Percentiles rank a stretch among this genome's conserved stretches.
Conservation (phyloP, 2,329 filamentous ascomycete genomes). For the Apiospora koreana region DNA sequence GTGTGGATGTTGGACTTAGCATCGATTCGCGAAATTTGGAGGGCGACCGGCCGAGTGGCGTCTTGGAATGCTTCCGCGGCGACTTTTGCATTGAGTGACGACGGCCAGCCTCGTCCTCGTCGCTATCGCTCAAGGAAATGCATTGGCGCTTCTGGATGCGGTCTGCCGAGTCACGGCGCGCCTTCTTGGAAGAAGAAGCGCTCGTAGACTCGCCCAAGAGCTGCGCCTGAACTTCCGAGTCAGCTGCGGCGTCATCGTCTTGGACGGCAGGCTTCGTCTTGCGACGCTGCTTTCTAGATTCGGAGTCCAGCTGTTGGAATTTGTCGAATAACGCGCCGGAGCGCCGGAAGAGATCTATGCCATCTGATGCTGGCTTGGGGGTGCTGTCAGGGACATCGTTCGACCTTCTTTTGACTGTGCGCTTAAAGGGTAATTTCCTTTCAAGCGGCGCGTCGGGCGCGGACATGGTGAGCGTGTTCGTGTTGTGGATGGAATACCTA, state of each 20-base stretch:
- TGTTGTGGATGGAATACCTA: background rate
- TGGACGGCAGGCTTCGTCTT: constrained; percentile 22
- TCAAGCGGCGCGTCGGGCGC: constrained; percentile 27
- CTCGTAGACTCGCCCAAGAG: background rate
- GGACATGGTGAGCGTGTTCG: constrained; percentile 73
- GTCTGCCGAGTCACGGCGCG: background rate
- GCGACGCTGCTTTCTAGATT: constrained; percentile 24
- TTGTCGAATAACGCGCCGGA: constrained; percentile 53
- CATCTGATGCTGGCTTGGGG: constrained; percentile 28
- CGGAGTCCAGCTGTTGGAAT: constrained; percentile 23
- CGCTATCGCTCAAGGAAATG: background rate
- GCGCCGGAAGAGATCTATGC: constrained; percentile 51
- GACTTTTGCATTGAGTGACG: background rate
- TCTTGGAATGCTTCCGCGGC: background rate
- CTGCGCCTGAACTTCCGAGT: background rate
- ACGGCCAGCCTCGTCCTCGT: background rate
- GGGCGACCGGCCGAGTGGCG: background rate
- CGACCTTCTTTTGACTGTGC: constrained; percentile 42
- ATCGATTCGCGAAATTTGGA: constrained; percentile 5
- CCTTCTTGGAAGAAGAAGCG: background rate
- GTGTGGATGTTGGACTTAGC: background rate
- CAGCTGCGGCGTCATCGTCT: constrained; percentile 15
- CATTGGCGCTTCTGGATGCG: background rate
- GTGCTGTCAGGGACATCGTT: constrained; percentile 24
- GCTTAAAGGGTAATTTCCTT: constrained; percentile 51